Evolutionary conservation across 2,329 filamentous ascomycete species (phyloP).

Genomic region (Cordyceps farinosa): DNA sequence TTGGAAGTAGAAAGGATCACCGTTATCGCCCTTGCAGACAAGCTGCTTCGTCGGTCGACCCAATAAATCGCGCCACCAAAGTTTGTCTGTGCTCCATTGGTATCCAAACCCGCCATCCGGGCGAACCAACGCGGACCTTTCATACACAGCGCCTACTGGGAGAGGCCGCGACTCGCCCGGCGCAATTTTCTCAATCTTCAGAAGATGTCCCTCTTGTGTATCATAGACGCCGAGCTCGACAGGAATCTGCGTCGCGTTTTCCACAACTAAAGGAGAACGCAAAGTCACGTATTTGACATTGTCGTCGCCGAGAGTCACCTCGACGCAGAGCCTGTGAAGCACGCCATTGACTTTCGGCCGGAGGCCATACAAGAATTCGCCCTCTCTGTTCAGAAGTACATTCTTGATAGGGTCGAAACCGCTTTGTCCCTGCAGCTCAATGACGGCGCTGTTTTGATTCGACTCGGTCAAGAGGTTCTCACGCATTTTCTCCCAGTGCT

Average conservation of each 20-base stretch:
- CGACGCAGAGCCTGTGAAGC: conserved; percentile 85
- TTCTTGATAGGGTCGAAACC: conserved; percentile 89
- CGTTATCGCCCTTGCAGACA: conserved; percentile 81
- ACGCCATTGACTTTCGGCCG: conserved; percentile 82
- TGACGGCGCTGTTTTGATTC: conserved; percentile 71
- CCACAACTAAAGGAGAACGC: conserved; percentile 83
- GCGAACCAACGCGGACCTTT: conserved; percentile 82
- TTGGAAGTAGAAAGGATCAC: conserved; percentile 95
- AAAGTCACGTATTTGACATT: conserved; percentile 98
- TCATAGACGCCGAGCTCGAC: conserved; percentile 92
- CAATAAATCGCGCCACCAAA: conserved; percentile 91
- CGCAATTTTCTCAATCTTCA: conserved; percentile 97
- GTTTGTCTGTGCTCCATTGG: conserved; percentile 82
- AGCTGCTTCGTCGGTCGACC: conserved; percentile 81
- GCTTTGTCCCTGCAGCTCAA: conserved; percentile 78
- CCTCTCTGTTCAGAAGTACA: conserved; percentile 89
- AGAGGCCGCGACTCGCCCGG: conserved; percentile 87
- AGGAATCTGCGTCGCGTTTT: conserved; percentile 95
- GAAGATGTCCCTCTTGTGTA: conserved; percentile 76
- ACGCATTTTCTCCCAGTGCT: conserved; percentile 93
- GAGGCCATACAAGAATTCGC: conserved; percentile 84
- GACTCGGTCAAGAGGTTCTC: conserved; percentile 86
- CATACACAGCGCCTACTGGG: conserved; percentile 85
- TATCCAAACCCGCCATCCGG: conserved; percentile 97
- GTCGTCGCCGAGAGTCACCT: conserved; percentile 84